Evolutionary conservation across 345 rosid species (phyloP).

Genomic region (Conringia planisiliqua): DNA sequence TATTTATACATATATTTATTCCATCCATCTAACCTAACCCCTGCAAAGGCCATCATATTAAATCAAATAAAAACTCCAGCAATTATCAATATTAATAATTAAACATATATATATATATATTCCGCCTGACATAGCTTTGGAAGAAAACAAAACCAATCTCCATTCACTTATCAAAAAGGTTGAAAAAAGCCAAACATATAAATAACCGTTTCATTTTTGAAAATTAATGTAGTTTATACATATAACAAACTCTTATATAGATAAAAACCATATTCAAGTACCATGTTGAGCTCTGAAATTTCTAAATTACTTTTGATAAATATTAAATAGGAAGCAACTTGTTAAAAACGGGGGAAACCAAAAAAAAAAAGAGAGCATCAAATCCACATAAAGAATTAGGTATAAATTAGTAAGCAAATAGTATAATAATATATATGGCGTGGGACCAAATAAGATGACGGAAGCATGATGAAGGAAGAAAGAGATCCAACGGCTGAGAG

Average conservation of each 20-base stretch:
- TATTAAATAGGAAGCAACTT: background rate
- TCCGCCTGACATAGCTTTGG: conserved; percentile 19
- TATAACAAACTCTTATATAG: too few relatives aligned
- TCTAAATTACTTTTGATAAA: background rate
- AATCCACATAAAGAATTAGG: background rate
- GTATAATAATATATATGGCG: conserved; percentile 1
- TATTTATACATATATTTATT: background rate
- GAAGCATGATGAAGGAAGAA: conserved; percentile 20
- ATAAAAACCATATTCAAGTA: background rate
- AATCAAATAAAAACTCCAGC: background rate
- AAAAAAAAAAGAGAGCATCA: background rate
- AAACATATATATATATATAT: background rate
- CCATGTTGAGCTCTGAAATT: background rate
- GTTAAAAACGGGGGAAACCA: background rate
- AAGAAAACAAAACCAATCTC: conserved; percentile 16
- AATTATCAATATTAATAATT: background rate
- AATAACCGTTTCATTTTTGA: background rate
- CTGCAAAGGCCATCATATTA: background rate
- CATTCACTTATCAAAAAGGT: background rate
- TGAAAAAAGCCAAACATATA: background rate
- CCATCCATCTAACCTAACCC: conserved; percentile 20
- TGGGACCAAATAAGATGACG: conserved; percentile 21
- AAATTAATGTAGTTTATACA: background rate
- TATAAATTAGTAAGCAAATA: background rate
- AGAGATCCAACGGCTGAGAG: conserved; percentile 28